Base-by-base conservation (phyloP, 176 grass and related monocot species). In the Bolboschoenus planiculmis region DNA sequence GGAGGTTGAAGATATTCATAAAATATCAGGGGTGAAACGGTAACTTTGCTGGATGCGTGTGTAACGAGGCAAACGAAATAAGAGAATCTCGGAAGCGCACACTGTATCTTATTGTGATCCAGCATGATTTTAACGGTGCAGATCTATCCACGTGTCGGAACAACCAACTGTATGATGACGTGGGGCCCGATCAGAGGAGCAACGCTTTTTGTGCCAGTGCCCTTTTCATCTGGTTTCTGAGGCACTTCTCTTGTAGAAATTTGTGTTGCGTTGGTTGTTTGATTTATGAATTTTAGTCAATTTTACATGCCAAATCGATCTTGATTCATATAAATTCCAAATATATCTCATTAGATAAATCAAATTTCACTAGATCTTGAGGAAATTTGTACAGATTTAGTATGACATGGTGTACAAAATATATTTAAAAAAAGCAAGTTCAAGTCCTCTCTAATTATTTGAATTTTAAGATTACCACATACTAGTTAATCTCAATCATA, bases 51-150 rank as follows among this genome's bases (percentile, higher is more conserved):
- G 23, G 70, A 74, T 74, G 70, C 70, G 70, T 74, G 70, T 30
- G 23, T 29, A 11, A 23, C 4, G 42, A 30, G 42, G 11, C 23
- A 48, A 74, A 74, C 24, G 37, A 48, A 48, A 48, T 27, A 16
- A 74, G 3, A 15, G 42, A 74, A 74, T 48, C 42, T 74, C n/a
- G 20, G 9, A 2, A 73, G 40, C 23, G 40, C 23, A 47, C 40
- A 47, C 21, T 74, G 68, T 47, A 74, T 27, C 40, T 74, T 74
- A 48, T 74, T 44, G 42, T 48, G 70, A 30, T 74, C 70, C 43
- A 48, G 24, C 70, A 27, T 4, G 1, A 30, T 4, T 30, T n/a
- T 5, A 47, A 74, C 42, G 70, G 2, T 27, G 0, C 1, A 0
- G 70, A 74, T 48, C 24, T 27, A 4, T 47, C 40, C 70, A 74